phyloP scores from a whole-genome alignment of 352 stramenopile genomes.

The Phytophthora tentaculata region DNA sequence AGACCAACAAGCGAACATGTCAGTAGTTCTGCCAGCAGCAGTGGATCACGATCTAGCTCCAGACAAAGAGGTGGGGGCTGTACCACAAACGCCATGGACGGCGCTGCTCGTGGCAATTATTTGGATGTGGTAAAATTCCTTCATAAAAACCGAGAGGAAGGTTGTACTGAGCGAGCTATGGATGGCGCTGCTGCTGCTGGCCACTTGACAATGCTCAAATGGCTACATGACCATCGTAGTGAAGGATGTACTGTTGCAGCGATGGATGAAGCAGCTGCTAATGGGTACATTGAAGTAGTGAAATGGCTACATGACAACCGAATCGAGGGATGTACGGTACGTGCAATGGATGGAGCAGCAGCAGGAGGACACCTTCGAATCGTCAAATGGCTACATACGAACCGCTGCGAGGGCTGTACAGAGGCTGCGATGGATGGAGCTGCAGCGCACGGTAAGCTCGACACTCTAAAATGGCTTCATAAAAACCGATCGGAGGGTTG shows the following conservation, averaged over 20 bases:
- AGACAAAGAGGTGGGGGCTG: conserved; percentile 30
- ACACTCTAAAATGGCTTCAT: conserved; percentile 42
- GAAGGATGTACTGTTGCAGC: conserved; percentile 35
- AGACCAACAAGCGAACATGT: conserved; percentile 15
- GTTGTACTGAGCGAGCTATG: conserved; percentile 38
- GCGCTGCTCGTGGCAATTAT: conserved; percentile 30
- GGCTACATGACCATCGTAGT: conserved; percentile 33
- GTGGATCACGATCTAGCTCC: conserved; percentile 11
- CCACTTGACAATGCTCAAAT: conserved; percentile 40
- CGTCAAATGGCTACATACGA: conserved; percentile 40
- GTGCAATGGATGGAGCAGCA: conserved; percentile 39
- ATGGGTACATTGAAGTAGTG: conserved; percentile 39
- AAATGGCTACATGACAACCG: conserved; percentile 43
- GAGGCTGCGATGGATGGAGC: conserved; percentile 46
- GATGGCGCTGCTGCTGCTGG: conserved; percentile 38
- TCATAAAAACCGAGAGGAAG: conserved; percentile 42
- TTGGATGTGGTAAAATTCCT: conserved; percentile 46
- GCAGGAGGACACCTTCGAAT: conserved; percentile 34
- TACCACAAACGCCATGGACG: conserved; percentile 42
- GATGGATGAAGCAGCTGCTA: conserved; percentile 39
- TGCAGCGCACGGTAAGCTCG: conserved; percentile 32
- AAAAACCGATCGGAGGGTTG: conserved; percentile 39
- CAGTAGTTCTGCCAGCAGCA: conserved; percentile 22
- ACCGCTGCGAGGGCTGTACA: conserved; percentile 44
- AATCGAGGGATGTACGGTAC: conserved; percentile 37